Percentiles rank a stretch among this genome's conserved stretches.
These are phyloP conservation scores for Xylariaceae sp. DNA, from an alignment of 2,329 filamentous ascomycete genomes.

Conservation along the genomic window DNA sequence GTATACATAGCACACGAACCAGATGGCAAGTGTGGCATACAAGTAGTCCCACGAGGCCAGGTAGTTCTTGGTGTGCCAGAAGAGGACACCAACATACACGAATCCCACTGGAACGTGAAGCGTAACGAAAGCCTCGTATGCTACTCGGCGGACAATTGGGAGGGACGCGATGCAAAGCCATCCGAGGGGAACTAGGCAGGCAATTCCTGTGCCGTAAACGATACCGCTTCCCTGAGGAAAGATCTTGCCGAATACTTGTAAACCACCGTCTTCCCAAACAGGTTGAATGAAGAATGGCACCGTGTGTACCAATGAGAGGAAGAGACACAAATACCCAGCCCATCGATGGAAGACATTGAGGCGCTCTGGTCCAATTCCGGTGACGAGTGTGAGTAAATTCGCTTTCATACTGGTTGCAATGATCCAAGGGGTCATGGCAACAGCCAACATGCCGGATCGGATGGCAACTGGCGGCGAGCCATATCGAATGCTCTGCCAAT, in stretches of 20 bases:
- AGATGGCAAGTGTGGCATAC: constrained; percentile 76
- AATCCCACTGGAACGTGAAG: constrained; percentile 81
- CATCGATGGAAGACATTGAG: constrained; percentile 92
- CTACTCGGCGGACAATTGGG: constrained; percentile 69
- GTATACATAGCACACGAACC: constrained; percentile 69
- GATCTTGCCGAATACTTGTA: constrained; percentile 66
- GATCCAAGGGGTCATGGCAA: constrained; percentile 92
- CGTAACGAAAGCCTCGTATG: constrained; percentile 83
- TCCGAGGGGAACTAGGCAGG: constrained; percentile 74
- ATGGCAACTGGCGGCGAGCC: constrained; percentile 88
- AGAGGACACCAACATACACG: constrained; percentile 77
- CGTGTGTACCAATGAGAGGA: constrained; percentile 79
- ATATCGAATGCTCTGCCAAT: constrained; percentile 81
- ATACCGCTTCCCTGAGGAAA: constrained; percentile 64
- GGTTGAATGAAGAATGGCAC: constrained; percentile 89
- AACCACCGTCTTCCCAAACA: constrained; percentile 75
- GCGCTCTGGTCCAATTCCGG: constrained; percentile 87
- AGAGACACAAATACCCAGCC: constrained; percentile 82
- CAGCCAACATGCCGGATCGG: constrained; percentile 84
- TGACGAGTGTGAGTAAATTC: constrained; percentile 78
- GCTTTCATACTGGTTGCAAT: constrained; percentile 87
- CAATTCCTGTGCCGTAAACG: constrained; percentile 82
- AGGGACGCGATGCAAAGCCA: constrained; percentile 86
- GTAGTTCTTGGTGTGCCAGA: constrained; percentile 96
- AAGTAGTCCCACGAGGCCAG: constrained; percentile 88